phyloP scores from a whole-genome alignment of 331 rosid species.

The Erythrophleum ivorense region DNA sequence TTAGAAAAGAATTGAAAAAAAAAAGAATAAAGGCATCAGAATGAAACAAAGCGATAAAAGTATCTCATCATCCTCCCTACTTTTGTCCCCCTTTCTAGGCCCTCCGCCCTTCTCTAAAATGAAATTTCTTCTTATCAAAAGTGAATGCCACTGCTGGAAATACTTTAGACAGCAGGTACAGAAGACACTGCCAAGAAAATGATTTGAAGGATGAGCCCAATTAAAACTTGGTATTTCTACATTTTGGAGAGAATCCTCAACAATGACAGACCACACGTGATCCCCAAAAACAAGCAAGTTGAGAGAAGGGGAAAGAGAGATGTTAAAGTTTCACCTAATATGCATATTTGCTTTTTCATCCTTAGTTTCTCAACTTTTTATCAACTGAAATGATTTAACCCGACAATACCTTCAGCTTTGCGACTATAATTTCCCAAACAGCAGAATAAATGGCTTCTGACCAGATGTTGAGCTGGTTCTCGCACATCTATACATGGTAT shows the following conservation, averaged over 20 bases:
- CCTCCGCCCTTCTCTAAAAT: background rate
- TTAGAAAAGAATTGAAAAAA: no score
- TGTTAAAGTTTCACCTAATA: background rate
- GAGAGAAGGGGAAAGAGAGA: constrained; percentile 3
- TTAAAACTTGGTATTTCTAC: background rate
- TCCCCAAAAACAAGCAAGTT: background rate
- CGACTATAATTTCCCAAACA: constrained; percentile 25
- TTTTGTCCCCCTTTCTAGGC: background rate
- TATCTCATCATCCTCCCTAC: background rate
- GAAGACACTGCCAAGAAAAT: constrained; percentile 5
- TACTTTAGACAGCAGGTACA: background rate
- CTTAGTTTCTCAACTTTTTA: background rate
- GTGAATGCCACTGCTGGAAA: background rate
- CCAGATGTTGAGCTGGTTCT: no score
- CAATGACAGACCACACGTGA: constrained; percentile 8
- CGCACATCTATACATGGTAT: no score
- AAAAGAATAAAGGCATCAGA: background rate
- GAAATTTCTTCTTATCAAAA: background rate
- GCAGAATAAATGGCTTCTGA: background rate
- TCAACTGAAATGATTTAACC: constrained; percentile 19
- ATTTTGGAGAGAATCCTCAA: constrained; percentile 18
- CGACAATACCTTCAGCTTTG: background rate
- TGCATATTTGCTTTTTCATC: background rate
- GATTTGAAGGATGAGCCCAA: background rate
- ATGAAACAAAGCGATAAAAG: background rate